phyloP scores from a whole-genome alignment of 1,284 basidiomycete species.

The Leccinum fallax region DNA sequence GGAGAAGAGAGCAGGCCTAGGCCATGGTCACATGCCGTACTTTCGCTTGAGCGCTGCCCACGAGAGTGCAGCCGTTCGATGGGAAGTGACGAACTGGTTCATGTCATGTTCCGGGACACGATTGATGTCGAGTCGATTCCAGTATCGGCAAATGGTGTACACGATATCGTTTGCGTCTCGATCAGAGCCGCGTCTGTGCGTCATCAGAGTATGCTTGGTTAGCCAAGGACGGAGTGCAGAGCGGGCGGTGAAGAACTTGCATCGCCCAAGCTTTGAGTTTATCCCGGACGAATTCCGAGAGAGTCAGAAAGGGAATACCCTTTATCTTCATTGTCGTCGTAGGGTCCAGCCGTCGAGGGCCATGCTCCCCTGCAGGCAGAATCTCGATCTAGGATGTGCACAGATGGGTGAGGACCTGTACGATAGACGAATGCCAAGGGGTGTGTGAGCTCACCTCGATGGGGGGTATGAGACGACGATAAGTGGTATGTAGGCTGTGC shows the following conservation, averaged over 20 bases:
- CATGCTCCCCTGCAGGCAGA: slow-evolving; percentile 74
- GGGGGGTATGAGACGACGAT: slow-evolving; percentile 49
- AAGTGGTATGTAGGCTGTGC: slow-evolving; percentile 56
- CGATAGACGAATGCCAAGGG: slow-evolving; percentile 11
- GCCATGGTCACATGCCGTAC: slow-evolving; percentile 51
- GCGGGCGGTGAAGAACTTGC: slow-evolving; percentile 44
- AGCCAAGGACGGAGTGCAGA: not conserved
- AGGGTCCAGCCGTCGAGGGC: slow-evolving; percentile 69
- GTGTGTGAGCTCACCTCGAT: slow-evolving; percentile 39
- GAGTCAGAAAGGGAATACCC: slow-evolving; percentile 70
- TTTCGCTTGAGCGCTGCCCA: slow-evolving; percentile 73
- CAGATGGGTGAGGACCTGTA: not conserved
- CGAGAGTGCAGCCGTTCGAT: slow-evolving; percentile 57
- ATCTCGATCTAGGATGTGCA: slow-evolving; percentile 67
- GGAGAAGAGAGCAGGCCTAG: slow-evolving; percentile 1
- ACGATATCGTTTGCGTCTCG: slow-evolving; percentile 73
- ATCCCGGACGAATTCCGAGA: slow-evolving; percentile 78
- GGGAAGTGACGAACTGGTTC: slow-evolving; percentile 63
- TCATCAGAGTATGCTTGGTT: not conserved
- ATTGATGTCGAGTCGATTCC: slow-evolving; percentile 78
- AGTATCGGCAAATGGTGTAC: slow-evolving; percentile 66
- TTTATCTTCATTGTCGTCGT: slow-evolving; percentile 66
- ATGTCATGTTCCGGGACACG: slow-evolving; percentile 80
- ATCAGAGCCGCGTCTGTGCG: slow-evolving; percentile 55
- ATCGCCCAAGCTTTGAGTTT: slow-evolving; percentile 78